Percentiles rank a stretch among this genome's conserved stretches.
Conservation (phyloP, 1,284 basidiomycete genomes). For the Cronartium quercuum region DNA sequence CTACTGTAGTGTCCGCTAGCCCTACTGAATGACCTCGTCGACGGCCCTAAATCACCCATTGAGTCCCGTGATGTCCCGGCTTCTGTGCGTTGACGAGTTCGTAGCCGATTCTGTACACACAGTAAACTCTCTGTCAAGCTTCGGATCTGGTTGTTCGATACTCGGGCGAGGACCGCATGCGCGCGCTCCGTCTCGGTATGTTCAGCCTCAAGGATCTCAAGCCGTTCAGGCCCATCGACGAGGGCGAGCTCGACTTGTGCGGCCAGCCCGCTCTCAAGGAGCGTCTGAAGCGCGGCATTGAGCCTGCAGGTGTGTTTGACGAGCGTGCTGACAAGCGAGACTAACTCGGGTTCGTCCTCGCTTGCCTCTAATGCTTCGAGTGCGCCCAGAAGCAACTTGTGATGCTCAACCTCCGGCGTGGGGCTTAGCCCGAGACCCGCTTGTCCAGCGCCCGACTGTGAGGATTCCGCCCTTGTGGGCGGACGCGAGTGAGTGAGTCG, state of each 20-base stretch:
- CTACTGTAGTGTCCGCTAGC: slow-evolving; percentile 2
- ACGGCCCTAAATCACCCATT: not conserved
- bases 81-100: slow-evolving; percentile 2
- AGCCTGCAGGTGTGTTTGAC: slow-evolving; percentile 31
- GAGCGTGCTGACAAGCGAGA: slow-evolving; percentile 12
- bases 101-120: slow-evolving; percentile 15
- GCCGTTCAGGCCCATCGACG: not conserved
- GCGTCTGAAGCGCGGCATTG: slow-evolving; percentile 7
- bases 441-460: not conserved
- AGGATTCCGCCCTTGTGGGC: slow-evolving; percentile 18
- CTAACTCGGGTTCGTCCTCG: not conserved
- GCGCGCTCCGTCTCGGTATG: slow-evolving; percentile 2
- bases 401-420: slow-evolving; percentile 23
- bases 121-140: slow-evolving; percentile 32
- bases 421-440: slow-evolving; percentile 29
- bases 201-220: slow-evolving; percentile 3
- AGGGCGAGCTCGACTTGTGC: slow-evolving; percentile 30
- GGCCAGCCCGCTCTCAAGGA: slow-evolving; percentile 13
- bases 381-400: slow-evolving; percentile 20
- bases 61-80: not conserved
- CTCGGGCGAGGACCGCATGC: slow-evolving; percentile 4
- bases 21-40: slow-evolving; percentile 4
- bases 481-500: slow-evolving; percentile 4
- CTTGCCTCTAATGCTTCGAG: slow-evolving; percentile 14
- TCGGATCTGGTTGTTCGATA: slow-evolving; percentile 37